Conservation (phyloP, 805 yeast genomes). For the Cyberlindnera subsufficiens region DNA sequence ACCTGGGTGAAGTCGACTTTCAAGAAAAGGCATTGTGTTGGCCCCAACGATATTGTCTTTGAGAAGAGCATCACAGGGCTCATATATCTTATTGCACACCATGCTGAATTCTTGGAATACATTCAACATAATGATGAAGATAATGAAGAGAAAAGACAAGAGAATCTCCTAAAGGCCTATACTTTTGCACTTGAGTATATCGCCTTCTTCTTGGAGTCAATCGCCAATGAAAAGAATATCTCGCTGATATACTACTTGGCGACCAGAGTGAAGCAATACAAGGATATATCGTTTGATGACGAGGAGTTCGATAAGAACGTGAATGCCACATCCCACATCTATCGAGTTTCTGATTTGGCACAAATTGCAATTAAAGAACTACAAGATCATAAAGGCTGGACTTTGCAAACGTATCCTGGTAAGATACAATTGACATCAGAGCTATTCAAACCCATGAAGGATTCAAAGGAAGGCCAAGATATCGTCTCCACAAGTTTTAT, state of each 20-base stretch:
- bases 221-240: constrained; percentile 61
- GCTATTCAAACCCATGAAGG: constrained; percentile 54
- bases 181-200: constrained; percentile 55
- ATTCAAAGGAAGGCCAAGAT: constrained; percentile 51
- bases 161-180: constrained; percentile 35
- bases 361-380: constrained; percentile 58
- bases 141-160: constrained; percentile 1
- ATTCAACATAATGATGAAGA: constrained; percentile 25
- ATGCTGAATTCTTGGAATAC: constrained; percentile 52
- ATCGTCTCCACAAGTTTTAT: constrained; percentile 52
- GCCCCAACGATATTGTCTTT: constrained; percentile 40
- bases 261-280: constrained; percentile 71
- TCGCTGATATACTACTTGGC: constrained; percentile 72
- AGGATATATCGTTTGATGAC: constrained; percentile 45
- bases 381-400: constrained; percentile 59
- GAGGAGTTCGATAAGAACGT: constrained; percentile 23
- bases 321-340: constrained; percentile 38
- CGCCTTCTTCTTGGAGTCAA: constrained; percentile 49
- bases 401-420: constrained; percentile 76
- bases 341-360: constrained; percentile 65
- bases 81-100: constrained; percentile 68
- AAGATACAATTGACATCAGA: constrained; percentile 67
- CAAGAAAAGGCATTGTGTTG: constrained; percentile 24
- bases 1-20: constrained; percentile 71
- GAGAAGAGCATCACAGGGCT: constrained; percentile 67